phyloP scores from a whole-genome alignment of 2,329 filamentous ascomycete genomes.

The Nemania sp. region DNA sequence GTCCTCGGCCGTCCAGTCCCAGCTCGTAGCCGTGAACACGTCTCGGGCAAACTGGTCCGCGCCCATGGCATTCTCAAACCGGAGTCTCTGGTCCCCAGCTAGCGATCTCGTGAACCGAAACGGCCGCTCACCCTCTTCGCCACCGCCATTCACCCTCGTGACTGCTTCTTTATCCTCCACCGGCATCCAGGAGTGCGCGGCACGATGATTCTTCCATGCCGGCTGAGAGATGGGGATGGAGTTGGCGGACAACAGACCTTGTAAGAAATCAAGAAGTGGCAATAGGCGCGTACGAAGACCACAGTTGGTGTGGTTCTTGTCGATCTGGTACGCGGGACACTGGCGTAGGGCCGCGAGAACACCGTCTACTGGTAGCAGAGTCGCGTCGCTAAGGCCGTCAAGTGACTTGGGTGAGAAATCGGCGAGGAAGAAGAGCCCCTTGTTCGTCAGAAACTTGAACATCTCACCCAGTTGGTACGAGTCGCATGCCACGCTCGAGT shows the following conservation, averaged over 20 bases:
- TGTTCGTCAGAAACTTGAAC: constrained; percentile 68
- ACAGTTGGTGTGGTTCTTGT: constrained; percentile 73
- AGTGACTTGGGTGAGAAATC: constrained; percentile 57
- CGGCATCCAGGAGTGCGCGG: constrained; percentile 47
- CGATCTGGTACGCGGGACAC: constrained; percentile 73
- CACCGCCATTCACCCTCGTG: background rate
- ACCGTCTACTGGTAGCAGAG: constrained; percentile 63
- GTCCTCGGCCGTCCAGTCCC: constrained; percentile 63
- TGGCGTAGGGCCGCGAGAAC: constrained; percentile 65
- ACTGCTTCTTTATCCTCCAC: constrained; percentile 15
- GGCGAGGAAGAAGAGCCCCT: constrained; percentile 62
- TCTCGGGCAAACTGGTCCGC: constrained; percentile 54
- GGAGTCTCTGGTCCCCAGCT: constrained; percentile 53
- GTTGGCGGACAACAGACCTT: constrained; percentile 56
- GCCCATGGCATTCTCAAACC: constrained; percentile 53
- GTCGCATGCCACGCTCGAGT: constrained; percentile 72
- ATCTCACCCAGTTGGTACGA: constrained; percentile 79
- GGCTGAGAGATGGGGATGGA: constrained; percentile 48
- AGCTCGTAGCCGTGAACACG: constrained; percentile 59
- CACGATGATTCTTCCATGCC: constrained; percentile 51
- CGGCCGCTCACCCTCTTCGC: constrained; percentile 22
- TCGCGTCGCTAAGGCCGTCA: constrained; percentile 50
- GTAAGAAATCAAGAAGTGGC: constrained; percentile 67
- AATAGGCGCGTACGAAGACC: constrained; percentile 67
- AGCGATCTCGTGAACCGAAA: constrained; percentile 58